Evolutionary conservation across 1,139 yeast species (phyloP).

Genomic region (Wickerhamomyces sp.): DNA sequence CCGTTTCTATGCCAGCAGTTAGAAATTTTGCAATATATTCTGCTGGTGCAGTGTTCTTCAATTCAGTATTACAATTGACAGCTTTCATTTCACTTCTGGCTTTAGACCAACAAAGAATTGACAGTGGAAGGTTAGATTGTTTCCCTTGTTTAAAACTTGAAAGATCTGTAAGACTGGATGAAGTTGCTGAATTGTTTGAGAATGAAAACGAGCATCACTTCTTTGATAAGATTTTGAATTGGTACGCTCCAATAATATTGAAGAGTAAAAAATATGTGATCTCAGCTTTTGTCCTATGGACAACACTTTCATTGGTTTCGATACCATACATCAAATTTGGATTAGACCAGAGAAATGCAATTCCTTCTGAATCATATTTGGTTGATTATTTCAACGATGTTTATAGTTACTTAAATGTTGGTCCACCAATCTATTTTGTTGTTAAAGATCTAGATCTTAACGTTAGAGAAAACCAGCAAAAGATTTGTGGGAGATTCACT

Average conservation of each 20-base stretch:
- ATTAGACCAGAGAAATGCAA: slow-evolving; percentile 83
- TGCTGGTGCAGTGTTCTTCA: slow-evolving; percentile 78
- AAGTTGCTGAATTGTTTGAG: slow-evolving; percentile 20
- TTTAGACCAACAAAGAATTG: slow-evolving; percentile 61
- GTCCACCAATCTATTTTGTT: slow-evolving; percentile 90
- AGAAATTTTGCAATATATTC: slow-evolving; percentile 88
- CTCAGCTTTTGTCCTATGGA: slow-evolving; percentile 52
- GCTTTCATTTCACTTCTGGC: slow-evolving; percentile 71
- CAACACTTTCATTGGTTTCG: slow-evolving; percentile 63
- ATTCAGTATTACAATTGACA: slow-evolving; percentile 76
- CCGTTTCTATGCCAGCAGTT: slow-evolving; percentile 94
- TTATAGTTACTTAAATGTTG: slow-evolving; percentile 69
- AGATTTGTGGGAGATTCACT: slow-evolving; percentile 82
- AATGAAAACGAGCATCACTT: slow-evolving; percentile 21
- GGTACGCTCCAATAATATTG: slow-evolving; percentile 58
- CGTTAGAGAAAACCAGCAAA: slow-evolving; percentile 55
- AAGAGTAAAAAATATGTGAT: slow-evolving; percentile 44
- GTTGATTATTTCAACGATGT: slow-evolving; percentile 76
- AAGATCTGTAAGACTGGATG: slow-evolving; percentile 18
- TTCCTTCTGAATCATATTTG: slow-evolving; percentile 78
- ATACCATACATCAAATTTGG: slow-evolving; percentile 73
- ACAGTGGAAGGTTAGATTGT: slow-evolving; percentile 54
- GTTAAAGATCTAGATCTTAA: slow-evolving; percentile 65
- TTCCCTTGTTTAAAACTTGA: slow-evolving; percentile 43
- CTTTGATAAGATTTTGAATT: slow-evolving; percentile 37